Conservation (phyloP, 2,329 filamentous ascomycete species). For the Pyricularia sp. region DNA sequence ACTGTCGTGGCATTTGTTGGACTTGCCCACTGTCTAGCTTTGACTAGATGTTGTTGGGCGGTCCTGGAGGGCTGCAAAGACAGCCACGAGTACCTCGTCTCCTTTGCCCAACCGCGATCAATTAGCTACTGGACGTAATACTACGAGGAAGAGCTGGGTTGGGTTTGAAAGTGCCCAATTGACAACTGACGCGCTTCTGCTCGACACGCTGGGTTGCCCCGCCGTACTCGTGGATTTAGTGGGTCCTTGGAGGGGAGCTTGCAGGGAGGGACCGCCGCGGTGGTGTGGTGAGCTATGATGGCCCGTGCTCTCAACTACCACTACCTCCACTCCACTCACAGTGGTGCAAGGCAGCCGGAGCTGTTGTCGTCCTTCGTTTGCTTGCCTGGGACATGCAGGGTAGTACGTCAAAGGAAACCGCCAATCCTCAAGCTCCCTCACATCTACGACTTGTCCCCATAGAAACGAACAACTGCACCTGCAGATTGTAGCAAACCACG, state of each 20-base stretch:
- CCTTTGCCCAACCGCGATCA: neutral
- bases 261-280: neutral
- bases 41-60: neutral
- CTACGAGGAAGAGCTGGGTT: neutral
- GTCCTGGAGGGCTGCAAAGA: neutral
- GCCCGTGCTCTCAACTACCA: neutral
- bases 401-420: neutral
- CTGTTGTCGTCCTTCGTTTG: slow-evolving; percentile 4
- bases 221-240: neutral
- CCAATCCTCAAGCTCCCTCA: neutral
- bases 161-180: neutral
- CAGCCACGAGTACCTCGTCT: neutral
- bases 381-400: neutral
- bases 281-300: neutral
- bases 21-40: neutral
- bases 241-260: neutral
- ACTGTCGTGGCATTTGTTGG: slow-evolving; percentile 4
- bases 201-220: neutral
- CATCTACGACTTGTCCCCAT: neutral
- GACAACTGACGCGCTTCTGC: neutral
- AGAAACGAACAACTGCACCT: neutral
- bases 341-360: neutral
- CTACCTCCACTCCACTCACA: neutral
- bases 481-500: neutral
- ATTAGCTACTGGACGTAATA: neutral